Conservation (phyloP, 805 yeast genomes). For the Kluyveromyces nonfermentans region DNA sequence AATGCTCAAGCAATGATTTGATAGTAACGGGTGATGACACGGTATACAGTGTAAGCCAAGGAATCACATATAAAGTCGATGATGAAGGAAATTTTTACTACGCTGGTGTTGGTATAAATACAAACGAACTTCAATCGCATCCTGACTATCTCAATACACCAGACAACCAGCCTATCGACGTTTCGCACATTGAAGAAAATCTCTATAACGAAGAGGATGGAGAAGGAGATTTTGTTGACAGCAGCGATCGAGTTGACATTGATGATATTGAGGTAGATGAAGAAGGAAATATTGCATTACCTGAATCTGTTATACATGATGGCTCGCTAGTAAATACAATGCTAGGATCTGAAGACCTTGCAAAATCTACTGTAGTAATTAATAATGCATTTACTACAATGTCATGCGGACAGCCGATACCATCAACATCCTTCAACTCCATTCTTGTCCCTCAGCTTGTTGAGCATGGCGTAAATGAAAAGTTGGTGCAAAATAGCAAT, state of each 20-base stretch:
- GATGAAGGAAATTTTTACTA: slow-evolving; percentile 20
- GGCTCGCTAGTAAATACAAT: background rate
- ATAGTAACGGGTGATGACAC: slow-evolving; percentile 13
- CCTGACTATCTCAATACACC: background rate
- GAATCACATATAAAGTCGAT: slow-evolving; percentile 17
- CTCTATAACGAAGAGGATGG: slow-evolving; percentile 9
- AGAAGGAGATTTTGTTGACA: slow-evolving; percentile 15
- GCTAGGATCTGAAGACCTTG: background rate
- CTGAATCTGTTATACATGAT: slow-evolving; percentile 5
- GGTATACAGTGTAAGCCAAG: slow-evolving; percentile 15
- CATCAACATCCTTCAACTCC: background rate
- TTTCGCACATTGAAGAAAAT: background rate
- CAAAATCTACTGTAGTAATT: background rate
- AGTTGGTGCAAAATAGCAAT: background rate
- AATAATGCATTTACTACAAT: background rate
- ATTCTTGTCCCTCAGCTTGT: background rate
- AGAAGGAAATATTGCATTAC: slow-evolving; percentile 13
- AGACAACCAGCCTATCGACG: background rate
- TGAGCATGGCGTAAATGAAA: background rate
- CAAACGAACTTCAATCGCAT: background rate
- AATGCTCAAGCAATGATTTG: slow-evolving; percentile 9
- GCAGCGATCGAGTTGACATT: slow-evolving; percentile 11
- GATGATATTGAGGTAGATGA: slow-evolving; percentile 15
- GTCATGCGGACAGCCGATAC: background rate
- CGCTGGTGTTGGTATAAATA: slow-evolving; percentile 8